These are phyloP conservation scores for Penicillium fuscoglaucum DNA, from an alignment of 2,329 filamentous ascomycete species.

Conservation along the genomic window DNA sequence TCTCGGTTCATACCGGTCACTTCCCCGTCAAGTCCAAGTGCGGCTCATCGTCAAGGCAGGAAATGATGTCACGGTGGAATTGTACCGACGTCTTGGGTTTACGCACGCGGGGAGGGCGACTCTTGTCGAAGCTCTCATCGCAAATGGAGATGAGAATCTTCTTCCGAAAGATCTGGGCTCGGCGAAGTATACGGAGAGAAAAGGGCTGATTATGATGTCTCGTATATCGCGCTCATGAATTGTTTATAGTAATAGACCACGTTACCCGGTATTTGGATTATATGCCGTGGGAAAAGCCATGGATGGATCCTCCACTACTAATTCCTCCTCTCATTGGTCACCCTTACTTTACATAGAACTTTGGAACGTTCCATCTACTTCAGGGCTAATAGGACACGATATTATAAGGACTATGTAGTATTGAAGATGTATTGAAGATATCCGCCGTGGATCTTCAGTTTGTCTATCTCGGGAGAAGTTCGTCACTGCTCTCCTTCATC, in stretches of 20 bases:
- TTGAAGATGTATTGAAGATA: too few relatives aligned
- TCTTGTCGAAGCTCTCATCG: constrained; percentile 28
- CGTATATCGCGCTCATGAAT: not conserved
- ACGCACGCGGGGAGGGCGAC: constrained; percentile 26
- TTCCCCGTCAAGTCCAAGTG: constrained; percentile 17
- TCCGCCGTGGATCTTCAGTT: too few relatives aligned
- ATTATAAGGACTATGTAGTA: too few relatives aligned
- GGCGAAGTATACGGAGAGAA: constrained; percentile 6
- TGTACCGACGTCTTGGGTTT: constrained; percentile 32
- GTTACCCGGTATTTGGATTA: not conserved
- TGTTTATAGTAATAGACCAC: not conserved
- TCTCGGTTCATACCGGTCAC: constrained; percentile 8
- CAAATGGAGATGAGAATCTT: constrained; percentile 30
- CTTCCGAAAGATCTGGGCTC: constrained; percentile 24
- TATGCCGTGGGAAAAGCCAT: not conserved
- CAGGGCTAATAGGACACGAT: too few relatives aligned
- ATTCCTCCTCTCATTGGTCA: too few relatives aligned
- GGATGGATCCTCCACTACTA: too few relatives aligned
- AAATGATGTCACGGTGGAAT: constrained; percentile 23
- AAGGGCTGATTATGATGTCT: constrained; percentile 18
- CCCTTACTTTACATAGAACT: too few relatives aligned
- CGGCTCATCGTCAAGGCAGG: constrained; percentile 30
- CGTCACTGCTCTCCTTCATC: too few relatives aligned
- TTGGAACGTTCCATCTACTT: too few relatives aligned
- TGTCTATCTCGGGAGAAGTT: too few relatives aligned